Evolutionary conservation across 1,284 basidiomycete genomes (phyloP).

Genomic region (Lentinula novae-zelandiae): DNA sequence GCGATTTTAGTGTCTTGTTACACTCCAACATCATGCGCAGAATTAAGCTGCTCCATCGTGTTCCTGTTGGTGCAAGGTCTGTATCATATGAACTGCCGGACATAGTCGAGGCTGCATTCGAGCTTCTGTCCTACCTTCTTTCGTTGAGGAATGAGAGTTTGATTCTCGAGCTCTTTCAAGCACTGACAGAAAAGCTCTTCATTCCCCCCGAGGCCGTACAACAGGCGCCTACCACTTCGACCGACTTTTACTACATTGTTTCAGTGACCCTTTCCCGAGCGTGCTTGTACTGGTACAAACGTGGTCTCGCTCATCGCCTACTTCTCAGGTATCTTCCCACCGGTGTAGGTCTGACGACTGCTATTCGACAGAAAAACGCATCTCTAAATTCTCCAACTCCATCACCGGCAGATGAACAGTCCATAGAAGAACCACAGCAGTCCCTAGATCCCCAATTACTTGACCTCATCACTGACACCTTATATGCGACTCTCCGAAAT

Average conservation of each 20-base stretch:
- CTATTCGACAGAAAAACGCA: neutral
- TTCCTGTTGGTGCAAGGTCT: constrained; percentile 22
- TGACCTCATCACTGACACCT: constrained; percentile 31
- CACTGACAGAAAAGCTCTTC: constrained; percentile 14
- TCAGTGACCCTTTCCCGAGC: constrained; percentile 42
- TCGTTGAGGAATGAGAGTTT: constrained; percentile 25
- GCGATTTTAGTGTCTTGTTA: neutral
- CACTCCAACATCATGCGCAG: constrained; percentile 1
- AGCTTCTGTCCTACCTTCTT: constrained; percentile 30
- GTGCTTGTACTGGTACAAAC: constrained; percentile 48
- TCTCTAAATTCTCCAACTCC: neutral
- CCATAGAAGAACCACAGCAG: constrained; percentile 6
- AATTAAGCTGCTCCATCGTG: constrained; percentile 11
- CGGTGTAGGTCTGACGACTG: neutral
- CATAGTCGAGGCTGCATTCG: constrained; percentile 28
- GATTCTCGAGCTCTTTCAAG: constrained; percentile 19
- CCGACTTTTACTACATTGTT: constrained; percentile 41
- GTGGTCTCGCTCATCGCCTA: constrained; percentile 33
- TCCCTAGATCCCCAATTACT: constrained; percentile 6
- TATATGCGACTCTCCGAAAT: constrained; percentile 36
- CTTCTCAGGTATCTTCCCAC: constrained; percentile 30
- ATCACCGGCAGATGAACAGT: neutral
- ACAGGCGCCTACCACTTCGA: constrained; percentile 27
- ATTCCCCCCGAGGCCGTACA: constrained; percentile 38
- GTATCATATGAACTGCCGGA: constrained; percentile 26